Conservation (phyloP, 2,329 filamentous ascomycete genomes). For the Penicillium sp. region DNA sequence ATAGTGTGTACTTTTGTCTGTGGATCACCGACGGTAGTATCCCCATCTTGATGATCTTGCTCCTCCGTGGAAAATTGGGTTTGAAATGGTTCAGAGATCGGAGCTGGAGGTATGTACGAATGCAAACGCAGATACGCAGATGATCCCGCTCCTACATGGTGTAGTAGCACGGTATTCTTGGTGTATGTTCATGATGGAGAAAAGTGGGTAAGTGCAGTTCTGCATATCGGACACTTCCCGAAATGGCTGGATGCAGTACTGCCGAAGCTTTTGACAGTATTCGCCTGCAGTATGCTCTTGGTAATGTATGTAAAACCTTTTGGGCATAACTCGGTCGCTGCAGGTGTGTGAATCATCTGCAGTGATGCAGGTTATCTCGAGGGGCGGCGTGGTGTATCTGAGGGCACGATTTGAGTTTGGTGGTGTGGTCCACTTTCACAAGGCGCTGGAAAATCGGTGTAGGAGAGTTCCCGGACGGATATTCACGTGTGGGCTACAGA, state of each 20-base stretch:
- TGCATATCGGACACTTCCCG: neutral
- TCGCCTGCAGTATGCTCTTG: neutral
- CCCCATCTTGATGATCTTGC: neutral
- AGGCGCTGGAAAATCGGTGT: neutral
- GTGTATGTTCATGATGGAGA: too few relatives aligned
- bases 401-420: neutral
- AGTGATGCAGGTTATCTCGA: neutral
- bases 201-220: neutral
- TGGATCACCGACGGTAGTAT: neutral
- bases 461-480: neutral
- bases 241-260: neutral
- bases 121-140: neutral
- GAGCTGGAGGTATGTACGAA: neutral
- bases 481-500: neutral
- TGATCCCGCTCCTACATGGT: too few relatives aligned
- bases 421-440: neutral
- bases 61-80: neutral
- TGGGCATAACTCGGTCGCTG: neutral
- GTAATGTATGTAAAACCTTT: neutral
- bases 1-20: slow-evolving; percentile 22
- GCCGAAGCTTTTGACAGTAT: neutral
- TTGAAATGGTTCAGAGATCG: neutral
- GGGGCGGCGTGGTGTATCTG: neutral
- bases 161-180: too few relatives aligned
- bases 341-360: neutral